Base-by-base conservation (phyloP, 148 eudicot species). In the Suaeda aralocaspica region DNA sequence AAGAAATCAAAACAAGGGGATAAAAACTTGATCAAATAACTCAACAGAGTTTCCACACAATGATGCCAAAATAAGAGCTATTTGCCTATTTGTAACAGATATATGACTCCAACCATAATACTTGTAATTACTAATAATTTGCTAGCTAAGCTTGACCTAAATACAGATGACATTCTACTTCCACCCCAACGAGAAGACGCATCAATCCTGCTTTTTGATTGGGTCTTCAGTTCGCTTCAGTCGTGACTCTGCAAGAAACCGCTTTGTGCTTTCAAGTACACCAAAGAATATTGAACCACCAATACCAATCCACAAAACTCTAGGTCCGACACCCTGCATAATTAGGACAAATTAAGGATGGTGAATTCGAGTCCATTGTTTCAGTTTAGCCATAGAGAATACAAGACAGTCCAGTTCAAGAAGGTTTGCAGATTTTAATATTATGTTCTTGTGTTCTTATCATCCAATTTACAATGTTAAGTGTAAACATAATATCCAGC, bases 241-340 rank as follows among this genome's bases (percentile, higher is more conserved):
- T 34, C 67, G 82, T 61, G 78, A 80, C 76, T 86, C 64, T 1
- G 84, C 84, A 41, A 89, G 89, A 28, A 67, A 24, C 39, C 87
- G 74, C 77, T 89, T 86, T 6, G 89, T 89, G 57, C 94, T 81
- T 72, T 86, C 94, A 60, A 89, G 90, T 63, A 89, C 94, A n/a
- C 94, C 87, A 50, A 89, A 89, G 85, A 89, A 89, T 72, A 89
- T 89, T 26, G 91, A 89, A 24, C 91, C 95, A 22, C 95, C 95
- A 16, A 89, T 89, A 16, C 95, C 95, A 34, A 89, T 87, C 95
- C 95, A 89, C 75, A 89, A 28, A 33, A 89, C 95, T 77, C 95
- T 85, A 59, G 95, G 95, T 34, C 89, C 91, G 36, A 89, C 83
- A 10, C 95, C 95, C 95, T 89, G 72, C 52, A 68, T 19, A 58